phyloP scores from a whole-genome alignment of 2,329 filamentous ascomycete species.

The Pseudogymnoascus sp. region DNA sequence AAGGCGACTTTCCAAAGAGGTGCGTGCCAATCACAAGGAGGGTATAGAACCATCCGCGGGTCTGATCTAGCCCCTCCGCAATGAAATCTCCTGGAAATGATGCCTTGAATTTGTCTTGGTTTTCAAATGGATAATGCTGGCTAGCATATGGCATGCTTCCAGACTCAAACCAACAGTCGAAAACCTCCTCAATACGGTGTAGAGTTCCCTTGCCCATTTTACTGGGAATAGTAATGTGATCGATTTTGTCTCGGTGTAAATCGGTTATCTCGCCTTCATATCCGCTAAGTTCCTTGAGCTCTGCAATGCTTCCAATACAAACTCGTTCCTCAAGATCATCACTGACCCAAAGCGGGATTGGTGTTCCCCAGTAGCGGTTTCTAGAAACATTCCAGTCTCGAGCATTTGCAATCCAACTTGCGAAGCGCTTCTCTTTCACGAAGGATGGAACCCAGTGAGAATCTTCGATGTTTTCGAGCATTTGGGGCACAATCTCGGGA shows the following conservation, averaged over 20 bases:
- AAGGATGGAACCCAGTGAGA: slow-evolving; percentile 88
- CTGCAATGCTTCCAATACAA: slow-evolving; percentile 75
- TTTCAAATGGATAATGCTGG: slow-evolving; percentile 87
- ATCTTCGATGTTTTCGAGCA: slow-evolving; percentile 82
- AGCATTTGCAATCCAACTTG: slow-evolving; percentile 84
- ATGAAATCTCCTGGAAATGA: slow-evolving; percentile 91
- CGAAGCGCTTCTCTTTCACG: slow-evolving; percentile 86
- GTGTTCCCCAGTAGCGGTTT: slow-evolving; percentile 93
- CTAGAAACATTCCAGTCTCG: slow-evolving; percentile 93
- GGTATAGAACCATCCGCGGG: slow-evolving; percentile 95
- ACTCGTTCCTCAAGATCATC: slow-evolving; percentile 81
- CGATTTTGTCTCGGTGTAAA: slow-evolving; percentile 86
- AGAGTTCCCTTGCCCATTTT: slow-evolving; percentile 78
- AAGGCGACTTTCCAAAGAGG: slow-evolving; percentile 75
- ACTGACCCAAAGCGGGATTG: slow-evolving; percentile 84
- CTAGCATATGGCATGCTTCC: slow-evolving; percentile 93
- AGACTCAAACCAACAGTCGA: slow-evolving; percentile 96
- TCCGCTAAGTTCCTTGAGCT: slow-evolving; percentile 80
- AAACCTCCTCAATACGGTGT: slow-evolving; percentile 76
- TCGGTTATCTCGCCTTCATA: slow-evolving; percentile 75
- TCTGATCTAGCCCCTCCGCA: slow-evolving; percentile 87
- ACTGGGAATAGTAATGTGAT: slow-evolving; percentile 88
- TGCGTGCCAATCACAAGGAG: slow-evolving; percentile 81
- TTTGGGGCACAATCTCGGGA: slow-evolving; percentile 69
- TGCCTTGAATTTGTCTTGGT: slow-evolving; percentile 68